Conservation (phyloP, 139 green algal species). For the Asterochloris sp. region DNA sequence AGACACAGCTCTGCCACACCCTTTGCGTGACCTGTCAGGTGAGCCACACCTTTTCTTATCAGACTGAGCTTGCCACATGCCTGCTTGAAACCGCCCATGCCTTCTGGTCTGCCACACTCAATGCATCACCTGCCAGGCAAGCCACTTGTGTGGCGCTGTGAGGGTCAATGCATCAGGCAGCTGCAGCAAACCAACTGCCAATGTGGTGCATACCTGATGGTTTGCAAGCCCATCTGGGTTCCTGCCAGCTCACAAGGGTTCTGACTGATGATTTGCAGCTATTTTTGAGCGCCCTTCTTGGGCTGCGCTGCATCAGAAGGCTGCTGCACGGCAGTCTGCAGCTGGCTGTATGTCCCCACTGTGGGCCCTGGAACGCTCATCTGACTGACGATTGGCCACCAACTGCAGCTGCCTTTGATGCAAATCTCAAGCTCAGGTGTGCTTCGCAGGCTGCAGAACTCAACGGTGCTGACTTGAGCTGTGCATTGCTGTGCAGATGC, state of each 20-base stretch:
- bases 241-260: too few species aligned
- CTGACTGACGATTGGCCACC: too few species aligned
- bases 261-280: too few species aligned
- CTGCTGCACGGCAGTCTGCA: not conserved
- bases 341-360: too few species aligned
- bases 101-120: not conserved
- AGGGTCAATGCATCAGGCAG: too few species aligned
- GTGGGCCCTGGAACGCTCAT: too few species aligned
- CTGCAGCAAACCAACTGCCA: too few species aligned
- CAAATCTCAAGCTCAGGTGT: not conserved
- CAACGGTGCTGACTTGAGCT: not conserved
- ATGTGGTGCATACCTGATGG: too few species aligned
- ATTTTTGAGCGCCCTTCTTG: too few species aligned
- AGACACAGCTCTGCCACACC: constrained; percentile 98
- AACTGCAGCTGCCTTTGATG: not conserved
- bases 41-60: not conserved
- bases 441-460: not conserved
- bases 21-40: constrained; percentile 96
- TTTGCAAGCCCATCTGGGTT: too few species aligned
- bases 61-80: too few species aligned
- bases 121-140: too few species aligned
- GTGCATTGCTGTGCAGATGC: constrained; percentile 57
- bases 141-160: not conserved
- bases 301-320: not conserved
- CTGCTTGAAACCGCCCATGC: not conserved